Evolutionary conservation across 1,139 yeast genomes (phyloP).

Genomic region (Sugiyamaella sp.): DNA sequence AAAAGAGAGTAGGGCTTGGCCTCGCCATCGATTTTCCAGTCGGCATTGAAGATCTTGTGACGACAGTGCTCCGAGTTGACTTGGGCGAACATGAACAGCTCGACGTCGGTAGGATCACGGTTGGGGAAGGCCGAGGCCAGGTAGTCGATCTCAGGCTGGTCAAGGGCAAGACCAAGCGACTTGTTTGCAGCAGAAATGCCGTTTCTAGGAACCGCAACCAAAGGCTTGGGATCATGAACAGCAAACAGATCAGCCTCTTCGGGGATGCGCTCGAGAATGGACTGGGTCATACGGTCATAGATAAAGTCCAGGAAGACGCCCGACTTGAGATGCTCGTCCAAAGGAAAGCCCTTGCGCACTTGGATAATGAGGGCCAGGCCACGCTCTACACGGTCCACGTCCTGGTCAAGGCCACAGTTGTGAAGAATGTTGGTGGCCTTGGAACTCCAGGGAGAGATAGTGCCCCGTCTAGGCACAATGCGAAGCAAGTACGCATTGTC

Average conservation of each 20-base stretch:
- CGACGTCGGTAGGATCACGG: constrained; percentile 97
- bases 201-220: constrained; percentile 63
- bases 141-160: constrained; percentile 89
- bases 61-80: constrained; percentile 99
- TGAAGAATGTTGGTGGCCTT: constrained; percentile 94
- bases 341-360: constrained; percentile 68
- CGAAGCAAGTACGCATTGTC: constrained; percentile 65
- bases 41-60: constrained; percentile 98
- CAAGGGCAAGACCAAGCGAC: constrained; percentile 87
- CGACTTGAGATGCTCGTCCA: constrained; percentile 55
- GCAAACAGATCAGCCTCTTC: constrained; percentile 70
- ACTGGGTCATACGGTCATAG: constrained; percentile 95
- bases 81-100: constrained; percentile 98
- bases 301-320: constrained; percentile 66
- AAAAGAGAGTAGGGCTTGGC: constrained; percentile 75
- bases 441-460: constrained; percentile 99
- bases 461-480: constrained; percentile 90
- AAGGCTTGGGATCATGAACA: constrained; percentile 81
- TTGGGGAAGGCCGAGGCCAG: constrained; percentile 78
- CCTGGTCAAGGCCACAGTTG: constrained; percentile 77
- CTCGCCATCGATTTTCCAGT: constrained; percentile 92
- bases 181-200: constrained; percentile 77
- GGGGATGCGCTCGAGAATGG: constrained; percentile 58
- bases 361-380: constrained; percentile 77
- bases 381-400: constrained; percentile 84